Conservation (phyloP, 2,329 filamentous ascomycete genomes). For the Colletotrichum magnum region DNA sequence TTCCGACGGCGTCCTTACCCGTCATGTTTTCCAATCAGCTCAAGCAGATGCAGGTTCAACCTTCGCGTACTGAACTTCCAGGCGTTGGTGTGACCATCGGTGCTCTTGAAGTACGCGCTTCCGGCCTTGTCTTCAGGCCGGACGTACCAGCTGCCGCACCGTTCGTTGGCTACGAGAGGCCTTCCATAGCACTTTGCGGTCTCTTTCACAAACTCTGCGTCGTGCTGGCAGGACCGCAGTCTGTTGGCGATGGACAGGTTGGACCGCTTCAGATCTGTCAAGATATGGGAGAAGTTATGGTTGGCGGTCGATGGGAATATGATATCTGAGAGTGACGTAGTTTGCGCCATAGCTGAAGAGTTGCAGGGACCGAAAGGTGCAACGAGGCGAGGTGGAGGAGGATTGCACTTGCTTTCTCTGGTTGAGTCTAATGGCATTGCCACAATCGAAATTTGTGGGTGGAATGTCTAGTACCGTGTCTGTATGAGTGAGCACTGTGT, state of each 20-base stretch:
- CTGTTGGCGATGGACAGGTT: constrained; percentile 87
- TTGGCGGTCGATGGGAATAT: constrained; percentile 67
- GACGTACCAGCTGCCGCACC: constrained; percentile 97
- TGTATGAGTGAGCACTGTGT: background rate
- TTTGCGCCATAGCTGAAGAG: constrained; percentile 14
- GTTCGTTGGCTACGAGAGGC: constrained; percentile 90
- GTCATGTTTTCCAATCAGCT: constrained; percentile 74
- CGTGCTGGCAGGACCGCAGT: constrained; percentile 81
- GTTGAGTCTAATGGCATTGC: background rate
- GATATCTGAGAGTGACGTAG: constrained; percentile 54
- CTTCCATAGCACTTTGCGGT: constrained; percentile 71
- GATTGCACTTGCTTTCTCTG: background rate
- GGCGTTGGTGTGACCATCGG: constrained; percentile 90
- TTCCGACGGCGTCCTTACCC: constrained; percentile 65
- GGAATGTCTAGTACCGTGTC: background rate
- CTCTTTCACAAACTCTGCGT: constrained; percentile 80
- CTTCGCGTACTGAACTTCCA: constrained; percentile 92
- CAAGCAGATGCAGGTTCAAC: constrained; percentile 86
- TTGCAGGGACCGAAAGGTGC: constrained; percentile 1
- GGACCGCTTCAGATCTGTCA: constrained; percentile 80
- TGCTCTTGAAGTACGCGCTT: constrained; percentile 97
- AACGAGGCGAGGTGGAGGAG: constrained; percentile 10
- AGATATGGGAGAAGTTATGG: constrained; percentile 77
- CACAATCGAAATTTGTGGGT: constrained; percentile 6
- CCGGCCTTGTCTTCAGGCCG: constrained; percentile 73